Base-by-base conservation (phyloP, 2,329 filamentous ascomycete species). In the Didymella pomorum region DNA sequence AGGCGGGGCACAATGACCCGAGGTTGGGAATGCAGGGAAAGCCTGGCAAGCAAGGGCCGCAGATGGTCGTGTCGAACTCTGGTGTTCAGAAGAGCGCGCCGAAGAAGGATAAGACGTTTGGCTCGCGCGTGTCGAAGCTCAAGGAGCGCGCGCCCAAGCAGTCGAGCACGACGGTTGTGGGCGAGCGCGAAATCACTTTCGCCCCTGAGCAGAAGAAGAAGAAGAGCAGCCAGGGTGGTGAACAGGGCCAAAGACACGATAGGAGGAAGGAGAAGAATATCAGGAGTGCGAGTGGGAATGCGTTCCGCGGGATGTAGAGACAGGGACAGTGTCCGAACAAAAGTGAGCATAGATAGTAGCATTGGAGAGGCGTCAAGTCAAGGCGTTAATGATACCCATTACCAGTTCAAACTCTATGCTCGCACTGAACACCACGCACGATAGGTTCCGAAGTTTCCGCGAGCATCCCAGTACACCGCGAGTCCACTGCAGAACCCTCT, bases 241-340 rank as follows among this genome's bases (percentile, higher is more conserved):
- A 74, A 9, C 61, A 61, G 25, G 72, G 68, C 7, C 67, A 72
- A 56, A 58, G 71, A 45, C 65, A 70, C 31, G 71, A 73, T 53
- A 63, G 74, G 74, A 79, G 79, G 66, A 80, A 80, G 63, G 78
- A 81, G 60, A 80, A 81, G 56, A 79, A 81, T 26, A 85, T 90
- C 69, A 81, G 90, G 69, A 93, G 89, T 76, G 91, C 91, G 49
- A 92, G 89, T 77, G 84, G 84, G 51, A 93, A 94, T 77, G 87
- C 87, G 39, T 91, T 93, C 75, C 85, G 89, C 74, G 84, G 82
- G 71, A 83, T 91, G 81, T 89, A 71, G 11, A 2, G 16, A 16
- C 4, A 12, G 12, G 7, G 23, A 12, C 23, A 3, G n/a, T 7
- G 23, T 25, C 7, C 23, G 14, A 26, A 3, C 16, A n/a, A 44